Percentiles rank a stretch among this genome's conserved stretches.
phyloP scores from a whole-genome alignment of 805 yeast genomes.

The Cyberlindnera euphorbiae region DNA sequence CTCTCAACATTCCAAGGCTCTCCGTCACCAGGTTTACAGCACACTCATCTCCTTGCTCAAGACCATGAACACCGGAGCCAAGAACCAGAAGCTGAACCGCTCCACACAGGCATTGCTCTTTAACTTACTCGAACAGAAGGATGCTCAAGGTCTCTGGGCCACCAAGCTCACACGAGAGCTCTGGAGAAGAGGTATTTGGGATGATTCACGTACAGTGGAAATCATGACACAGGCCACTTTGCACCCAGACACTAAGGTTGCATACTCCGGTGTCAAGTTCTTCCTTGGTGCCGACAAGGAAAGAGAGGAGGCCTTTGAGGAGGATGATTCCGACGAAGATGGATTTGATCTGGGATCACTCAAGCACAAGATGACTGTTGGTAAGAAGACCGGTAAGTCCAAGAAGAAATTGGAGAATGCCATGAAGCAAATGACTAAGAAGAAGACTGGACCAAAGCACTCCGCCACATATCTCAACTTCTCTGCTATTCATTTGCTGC shows the following conservation, averaged over 20 bases:
- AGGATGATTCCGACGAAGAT: conserved; percentile 60
- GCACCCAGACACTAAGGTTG: conserved; percentile 81
- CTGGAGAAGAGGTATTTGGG: conserved; percentile 99
- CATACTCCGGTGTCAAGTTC: conserved; percentile 84
- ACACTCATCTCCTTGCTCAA: conserved; percentile 76
- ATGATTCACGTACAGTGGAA: conserved; percentile 94
- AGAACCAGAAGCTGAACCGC: conserved; percentile 83
- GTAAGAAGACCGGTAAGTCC: conserved; percentile 75
- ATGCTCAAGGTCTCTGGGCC: conserved; percentile 91
- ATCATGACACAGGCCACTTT: conserved; percentile 94
- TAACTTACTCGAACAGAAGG: conserved; percentile 75
- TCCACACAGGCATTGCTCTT: conserved; percentile 90
- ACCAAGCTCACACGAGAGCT: conserved; percentile 90
- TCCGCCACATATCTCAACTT: conserved; percentile 76
- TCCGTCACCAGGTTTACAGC: conserved; percentile 77
- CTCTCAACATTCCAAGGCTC: conserved; percentile 66
- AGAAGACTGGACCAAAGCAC: conserved; percentile 53
- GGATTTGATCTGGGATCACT: conserved; percentile 68
- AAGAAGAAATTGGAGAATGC: conserved; percentile 78
- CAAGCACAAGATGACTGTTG: conserved; percentile 76
- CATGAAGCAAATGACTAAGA: conserved; percentile 53
- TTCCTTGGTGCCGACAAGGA: conserved; percentile 94
- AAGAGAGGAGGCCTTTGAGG: conserved; percentile 79
- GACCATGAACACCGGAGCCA: conserved; percentile 80
- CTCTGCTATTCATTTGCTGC: conserved; percentile 86